Conservation (phyloP, 192 early-diverging fungal genomes). For the Anaeromyces robustus region DNA sequence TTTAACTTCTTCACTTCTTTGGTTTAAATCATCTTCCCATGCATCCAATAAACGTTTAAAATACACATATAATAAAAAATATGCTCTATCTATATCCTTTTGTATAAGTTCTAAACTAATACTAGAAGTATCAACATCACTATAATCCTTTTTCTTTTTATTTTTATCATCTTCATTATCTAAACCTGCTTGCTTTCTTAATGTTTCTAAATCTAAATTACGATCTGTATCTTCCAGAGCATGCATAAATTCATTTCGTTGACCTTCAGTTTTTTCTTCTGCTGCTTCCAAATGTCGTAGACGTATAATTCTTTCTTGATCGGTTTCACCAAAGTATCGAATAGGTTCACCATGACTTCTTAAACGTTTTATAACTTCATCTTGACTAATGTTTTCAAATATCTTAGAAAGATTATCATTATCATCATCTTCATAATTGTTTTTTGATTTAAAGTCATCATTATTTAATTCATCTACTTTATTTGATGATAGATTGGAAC, state of each 20-base stretch:
- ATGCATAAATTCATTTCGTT: slow-evolving; percentile 81
- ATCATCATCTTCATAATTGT: slow-evolving; percentile 5
- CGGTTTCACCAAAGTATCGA: slow-evolving; percentile 79
- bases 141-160: neutral
- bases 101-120: slow-evolving; percentile 60
- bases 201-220: slow-evolving; percentile 56
- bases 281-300: slow-evolving; percentile 63
- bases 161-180: slow-evolving; percentile 1
- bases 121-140: slow-evolving; percentile 39
- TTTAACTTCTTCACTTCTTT: slow-evolving; percentile 64
- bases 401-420: slow-evolving; percentile 10
- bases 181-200: slow-evolving; percentile 22
- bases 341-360: slow-evolving; percentile 79
- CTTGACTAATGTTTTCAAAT: slow-evolving; percentile 34
- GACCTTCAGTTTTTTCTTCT: slow-evolving; percentile 66
- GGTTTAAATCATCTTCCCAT: slow-evolving; percentile 67
- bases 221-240: slow-evolving; percentile 68
- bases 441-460: neutral
- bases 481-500: neutral
- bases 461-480: neutral
- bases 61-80: slow-evolving; percentile 63
- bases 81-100: slow-evolving; percentile 55
- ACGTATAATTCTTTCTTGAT: slow-evolving; percentile 58
- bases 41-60: slow-evolving; percentile 69
- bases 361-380: slow-evolving; percentile 66